phyloP scores from a whole-genome alignment of 306 rosid genomes.

The Corylus avellana region DNA sequence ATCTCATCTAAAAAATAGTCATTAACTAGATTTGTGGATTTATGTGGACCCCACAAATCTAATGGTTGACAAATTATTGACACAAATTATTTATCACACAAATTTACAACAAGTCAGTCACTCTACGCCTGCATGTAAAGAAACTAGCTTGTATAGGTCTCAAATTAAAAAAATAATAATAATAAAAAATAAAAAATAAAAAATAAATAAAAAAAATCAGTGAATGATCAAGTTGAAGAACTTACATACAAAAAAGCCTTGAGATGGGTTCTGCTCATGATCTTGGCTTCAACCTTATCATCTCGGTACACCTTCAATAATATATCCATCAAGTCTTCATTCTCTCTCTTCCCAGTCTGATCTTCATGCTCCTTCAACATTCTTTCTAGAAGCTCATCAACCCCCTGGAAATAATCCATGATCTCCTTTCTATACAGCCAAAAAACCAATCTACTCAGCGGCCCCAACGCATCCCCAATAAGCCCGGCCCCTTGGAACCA shows the following conservation, averaged over 20 bases:
- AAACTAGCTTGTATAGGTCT: too few species aligned
- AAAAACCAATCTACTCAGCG: conserved; percentile 39
- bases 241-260: conserved; percentile 52
- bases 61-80: too few species aligned
- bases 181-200: neutral
- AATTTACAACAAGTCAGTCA: too few species aligned
- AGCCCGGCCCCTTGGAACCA: too few species aligned
- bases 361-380: conserved; percentile 48
- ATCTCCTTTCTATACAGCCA: conserved; percentile 48
- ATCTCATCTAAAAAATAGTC: too few species aligned
- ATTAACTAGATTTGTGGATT: too few species aligned
- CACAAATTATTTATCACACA: too few species aligned
- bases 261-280: conserved; percentile 47
- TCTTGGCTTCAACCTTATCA: conserved; percentile 45
- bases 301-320: conserved; percentile 44
- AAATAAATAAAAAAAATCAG: neutral
- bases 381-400: conserved; percentile 48
- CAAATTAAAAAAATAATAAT: too few species aligned
- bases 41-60: too few species aligned
- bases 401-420: conserved; percentile 37
- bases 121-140: too few species aligned
- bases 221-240: neutral
- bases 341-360: conserved; percentile 23
- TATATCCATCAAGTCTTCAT: conserved; percentile 46
- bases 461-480: conserved; percentile 62